Base-by-base conservation (phyloP, 108 stramenopile genomes). In the Nitzschia sp. region DNA sequence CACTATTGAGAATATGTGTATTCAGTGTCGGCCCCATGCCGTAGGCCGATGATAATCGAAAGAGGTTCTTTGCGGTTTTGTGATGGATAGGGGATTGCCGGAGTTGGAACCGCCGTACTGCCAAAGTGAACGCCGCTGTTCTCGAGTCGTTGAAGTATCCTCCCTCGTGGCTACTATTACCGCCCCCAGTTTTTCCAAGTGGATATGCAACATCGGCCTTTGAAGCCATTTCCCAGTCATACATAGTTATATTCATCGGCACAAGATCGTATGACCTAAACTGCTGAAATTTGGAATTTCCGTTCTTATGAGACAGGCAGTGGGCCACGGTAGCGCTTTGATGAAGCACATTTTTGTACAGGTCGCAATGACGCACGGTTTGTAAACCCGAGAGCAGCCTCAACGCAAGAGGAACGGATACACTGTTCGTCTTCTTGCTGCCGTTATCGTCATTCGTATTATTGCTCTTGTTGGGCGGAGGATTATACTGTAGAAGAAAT, bases 71-170 rank as follows among this genome's bases (percentile, higher is more conserved):
- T 21, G 48, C 48, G 19, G 48, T 50, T 22, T 50, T 50, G 48
- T 50, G 48, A 21, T n/a, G 48, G 21, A 50, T 50, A n/a, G 13
- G 19, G 21, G 48, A 21, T 8, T 8, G 19, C 48, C 48, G 8
- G 21, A 21, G 8, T 50, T 50, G 48, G 48, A 50, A 50, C 48
- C 48, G 13, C 48, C 48, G 48, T 22, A 50, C 48, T 50, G 48
- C 48, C 48, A 50, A 50, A 22, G 48, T 22, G 19, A 50, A 50
- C 19, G 48, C 48, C 21, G 17, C 48, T 22, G 48, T 50, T 16
- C 4, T n/a, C 9, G 48, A 50, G 21, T 50, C 48, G 21, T 50
- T 50, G 21, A 50, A 50, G 19, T 50, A 50, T 50, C 48, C 48
- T 50, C 19, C 19, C 4, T 50, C 48, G n/a, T n/a, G n/a, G n/a